Base-by-base conservation (phyloP, 768 basidiomycete species). In the Suillus clintonianus region DNA sequence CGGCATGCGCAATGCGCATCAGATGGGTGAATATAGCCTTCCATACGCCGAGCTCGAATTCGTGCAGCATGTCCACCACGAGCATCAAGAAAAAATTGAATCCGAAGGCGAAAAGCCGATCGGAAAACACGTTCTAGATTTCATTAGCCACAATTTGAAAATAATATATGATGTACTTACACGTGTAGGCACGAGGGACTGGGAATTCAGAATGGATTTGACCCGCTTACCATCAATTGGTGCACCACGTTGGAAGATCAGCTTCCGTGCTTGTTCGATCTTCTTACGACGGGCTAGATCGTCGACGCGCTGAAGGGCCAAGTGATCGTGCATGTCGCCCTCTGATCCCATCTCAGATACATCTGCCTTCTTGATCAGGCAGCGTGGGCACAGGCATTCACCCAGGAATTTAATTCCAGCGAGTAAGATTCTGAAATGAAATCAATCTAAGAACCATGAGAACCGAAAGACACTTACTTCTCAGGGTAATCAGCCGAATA, bases 401-500 rank as follows among this genome's bases (percentile, higher is more conserved):
- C 73, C 73, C 3, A 72, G 61, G n/a, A 70, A 64, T 19, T 65
- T 68, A 36, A 74, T 68, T 0, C 66, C 67, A 2, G 69, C 67
- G 1, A 73, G 36, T 0, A 74, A 62, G 4, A 70, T 61, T 59
- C 72, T 70, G 43, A 13, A 22, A 41, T 4, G n/a, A n/a, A 13
- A 27, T 17, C n/a, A 13, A 30, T 13, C 13, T 24, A n/a, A 37
- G 30, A 15, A 55, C 19, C 24, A 27, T 15, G 17, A 43, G 37
- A 41, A 15, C 1, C 17, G 27, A 27, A 15, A 27, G 34, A 14
- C 15, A 41, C 30, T 36, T 51, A 73, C 71, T 72, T 71, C 55
- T 73, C 72, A 3, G 69, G 68, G 30, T 73, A 73, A 48, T 73
- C 71, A 2, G 67, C 69, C 3, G 64, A 69, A 32, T 72, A 69